phyloP scores from a whole-genome alignment of 73 alveolate genomes.

The Paramecium tetraurelia region DNA sequence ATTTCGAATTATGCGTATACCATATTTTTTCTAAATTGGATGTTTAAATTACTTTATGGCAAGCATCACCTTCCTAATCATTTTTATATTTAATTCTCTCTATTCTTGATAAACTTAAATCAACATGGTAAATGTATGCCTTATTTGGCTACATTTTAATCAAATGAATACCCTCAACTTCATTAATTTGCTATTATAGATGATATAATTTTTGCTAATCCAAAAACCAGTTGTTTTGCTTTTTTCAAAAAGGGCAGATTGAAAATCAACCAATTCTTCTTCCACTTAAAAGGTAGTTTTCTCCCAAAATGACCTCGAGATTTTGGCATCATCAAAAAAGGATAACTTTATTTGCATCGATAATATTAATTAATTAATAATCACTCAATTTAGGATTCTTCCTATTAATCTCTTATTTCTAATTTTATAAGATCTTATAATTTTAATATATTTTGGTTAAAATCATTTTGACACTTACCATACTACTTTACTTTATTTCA shows the following conservation, averaged over 20 bases:
- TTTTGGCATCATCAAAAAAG: neutral
- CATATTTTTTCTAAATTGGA: conserved; percentile 15
- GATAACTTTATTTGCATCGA: neutral
- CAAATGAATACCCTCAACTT: neutral
- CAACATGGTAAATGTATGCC: neutral
- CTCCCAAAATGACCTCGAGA: neutral
- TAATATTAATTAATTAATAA: neutral
- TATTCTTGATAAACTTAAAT: neutral
- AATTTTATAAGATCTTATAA: neutral
- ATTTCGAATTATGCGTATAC: neutral
- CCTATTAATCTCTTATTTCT: neutral
- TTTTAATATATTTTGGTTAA: neutral
- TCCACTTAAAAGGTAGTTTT: neutral
- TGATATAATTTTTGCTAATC: neutral
- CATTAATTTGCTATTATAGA: neutral
- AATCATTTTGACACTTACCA: neutral
- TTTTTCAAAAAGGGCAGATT: neutral
- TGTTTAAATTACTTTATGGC: neutral
- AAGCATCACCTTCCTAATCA: neutral
- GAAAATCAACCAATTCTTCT: neutral
- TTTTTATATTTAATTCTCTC: neutral
- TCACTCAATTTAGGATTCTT: neutral
- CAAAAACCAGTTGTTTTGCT: conserved; percentile 34
- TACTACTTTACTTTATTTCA: neutral
- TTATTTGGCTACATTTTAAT: neutral